phyloP scores from a whole-genome alignment of 164 flowering plant species.

The Nymphaea thermarum region DNA sequence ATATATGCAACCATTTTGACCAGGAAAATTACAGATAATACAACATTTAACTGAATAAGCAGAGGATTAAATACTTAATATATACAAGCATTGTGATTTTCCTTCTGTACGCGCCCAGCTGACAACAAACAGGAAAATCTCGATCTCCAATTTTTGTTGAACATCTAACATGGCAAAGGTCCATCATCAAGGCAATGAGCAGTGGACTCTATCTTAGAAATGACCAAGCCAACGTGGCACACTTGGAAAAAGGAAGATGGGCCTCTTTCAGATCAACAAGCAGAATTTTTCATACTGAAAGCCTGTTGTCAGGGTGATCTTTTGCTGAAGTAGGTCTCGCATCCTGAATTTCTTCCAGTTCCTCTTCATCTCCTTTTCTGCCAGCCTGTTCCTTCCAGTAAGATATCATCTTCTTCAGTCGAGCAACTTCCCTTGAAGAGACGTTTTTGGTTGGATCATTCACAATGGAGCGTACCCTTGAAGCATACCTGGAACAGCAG shows the following conservation, averaged over 20 bases:
- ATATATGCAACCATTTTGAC: background rate
- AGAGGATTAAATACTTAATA: background rate
- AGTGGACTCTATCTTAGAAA: background rate
- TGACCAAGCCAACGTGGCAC: background rate
- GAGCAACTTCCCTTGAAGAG: slow-evolving; percentile 84
- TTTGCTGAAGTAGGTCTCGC: slow-evolving; percentile 19
- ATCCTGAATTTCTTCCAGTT: slow-evolving; percentile 79
- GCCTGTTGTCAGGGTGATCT: background rate
- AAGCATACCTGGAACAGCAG: slow-evolving; percentile 67
- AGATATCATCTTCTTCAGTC: slow-evolving; percentile 72
- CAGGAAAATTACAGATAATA: background rate
- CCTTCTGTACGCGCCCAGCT: background rate
- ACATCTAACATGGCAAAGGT: background rate
- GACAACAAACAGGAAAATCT: background rate
- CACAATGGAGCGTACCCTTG: slow-evolving; percentile 87
- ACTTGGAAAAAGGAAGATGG: background rate
- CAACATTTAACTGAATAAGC: background rate
- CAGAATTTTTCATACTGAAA: background rate
- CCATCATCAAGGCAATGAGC: background rate
- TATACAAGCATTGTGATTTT: background rate
- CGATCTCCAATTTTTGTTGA: background rate
- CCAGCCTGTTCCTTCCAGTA: slow-evolving; percentile 99
- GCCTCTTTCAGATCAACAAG: background rate
- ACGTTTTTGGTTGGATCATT: slow-evolving; percentile 96
- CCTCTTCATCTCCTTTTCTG: slow-evolving; percentile 67